Percentiles rank a stretch among this genome's conserved stretches.
These are phyloP conservation scores for Atalantia buxifolia DNA, from an alignment of 345 rosid species.

Conservation along the genomic window DNA sequence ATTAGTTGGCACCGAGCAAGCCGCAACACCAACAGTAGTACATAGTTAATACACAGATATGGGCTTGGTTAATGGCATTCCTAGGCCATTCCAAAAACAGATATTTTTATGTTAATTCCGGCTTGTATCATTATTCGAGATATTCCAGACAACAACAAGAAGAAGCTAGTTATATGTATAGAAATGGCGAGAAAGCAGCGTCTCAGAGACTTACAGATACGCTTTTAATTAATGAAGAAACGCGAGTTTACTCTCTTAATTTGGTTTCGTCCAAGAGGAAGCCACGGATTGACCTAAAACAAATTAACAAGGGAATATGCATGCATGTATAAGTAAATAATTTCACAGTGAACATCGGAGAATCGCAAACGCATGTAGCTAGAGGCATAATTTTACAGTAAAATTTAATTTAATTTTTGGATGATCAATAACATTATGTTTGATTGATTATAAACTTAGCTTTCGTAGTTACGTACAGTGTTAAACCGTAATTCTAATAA, in stretches of 20 bases:
- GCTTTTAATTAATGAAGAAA: background rate
- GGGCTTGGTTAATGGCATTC: background rate
- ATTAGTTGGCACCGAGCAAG: background rate
- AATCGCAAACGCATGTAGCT: no score
- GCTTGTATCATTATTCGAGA: background rate
- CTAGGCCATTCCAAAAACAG: background rate
- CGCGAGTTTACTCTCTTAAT: background rate
- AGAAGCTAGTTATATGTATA: background rate
- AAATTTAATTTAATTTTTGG: background rate
- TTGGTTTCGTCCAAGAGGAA: no score
- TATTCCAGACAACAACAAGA: constrained; percentile 16
- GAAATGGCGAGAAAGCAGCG: no score
- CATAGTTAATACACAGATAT: no score
- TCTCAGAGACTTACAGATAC: no score
- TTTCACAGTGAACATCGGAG: no score
- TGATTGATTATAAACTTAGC: background rate
- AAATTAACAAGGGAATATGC: no score
- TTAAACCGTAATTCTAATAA: background rate
- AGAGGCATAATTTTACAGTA: background rate
- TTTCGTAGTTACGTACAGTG: background rate
- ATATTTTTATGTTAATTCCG: background rate
- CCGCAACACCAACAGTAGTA: no score
- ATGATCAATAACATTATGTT: background rate
- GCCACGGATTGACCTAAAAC: no score
- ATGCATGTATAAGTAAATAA: no score